Percentiles rank a stretch among this genome's conserved stretches.
Conservation (phyloP, 106 monocot species). For the Iris macrosiphon region DNA sequence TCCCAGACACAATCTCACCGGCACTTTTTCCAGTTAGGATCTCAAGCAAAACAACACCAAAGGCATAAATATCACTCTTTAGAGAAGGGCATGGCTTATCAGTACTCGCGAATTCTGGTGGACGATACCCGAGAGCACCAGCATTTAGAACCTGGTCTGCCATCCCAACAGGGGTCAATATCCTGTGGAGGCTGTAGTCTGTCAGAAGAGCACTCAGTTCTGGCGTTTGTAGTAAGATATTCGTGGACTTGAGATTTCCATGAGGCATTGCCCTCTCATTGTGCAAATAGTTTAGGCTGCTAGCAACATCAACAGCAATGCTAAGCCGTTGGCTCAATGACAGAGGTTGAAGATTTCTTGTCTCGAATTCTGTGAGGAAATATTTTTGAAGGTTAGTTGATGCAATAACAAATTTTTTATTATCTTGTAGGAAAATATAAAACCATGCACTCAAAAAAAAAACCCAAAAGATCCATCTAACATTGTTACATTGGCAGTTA, state of each 20-base stretch:
- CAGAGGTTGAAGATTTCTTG: conserved; percentile 39
- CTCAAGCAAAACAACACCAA: conserved; percentile 74
- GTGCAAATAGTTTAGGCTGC: conserved; percentile 62
- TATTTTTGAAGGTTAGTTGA: no score
- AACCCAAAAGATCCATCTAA: no score
- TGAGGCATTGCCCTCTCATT: conserved; percentile 71
- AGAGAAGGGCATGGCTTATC: conserved; percentile 74
- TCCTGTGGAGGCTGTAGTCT: conserved; percentile 66
- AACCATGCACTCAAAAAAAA: no score
- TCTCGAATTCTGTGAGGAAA: conserved; percentile 54
- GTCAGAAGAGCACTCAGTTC: conserved; percentile 35
- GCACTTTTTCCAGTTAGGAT: conserved; percentile 71
- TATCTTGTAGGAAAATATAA: no score
- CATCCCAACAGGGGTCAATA: conserved; percentile 66
- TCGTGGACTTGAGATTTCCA: conserved; percentile 80
- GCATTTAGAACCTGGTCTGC: conserved; percentile 84
- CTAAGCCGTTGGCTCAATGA: conserved; percentile 36
- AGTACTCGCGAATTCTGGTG: conserved; percentile 72
- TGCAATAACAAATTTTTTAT: no score
- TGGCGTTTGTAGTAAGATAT: conserved; percentile 39
- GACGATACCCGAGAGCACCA: conserved; percentile 74
- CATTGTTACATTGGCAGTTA: no score
- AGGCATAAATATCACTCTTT: conserved; percentile 79
- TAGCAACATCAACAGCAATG: conserved; percentile 48
- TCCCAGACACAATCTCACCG: conserved; percentile 61